Conservation (phyloP, 2,329 filamentous ascomycete genomes). For the Endoconidiophora laricicola region DNA sequence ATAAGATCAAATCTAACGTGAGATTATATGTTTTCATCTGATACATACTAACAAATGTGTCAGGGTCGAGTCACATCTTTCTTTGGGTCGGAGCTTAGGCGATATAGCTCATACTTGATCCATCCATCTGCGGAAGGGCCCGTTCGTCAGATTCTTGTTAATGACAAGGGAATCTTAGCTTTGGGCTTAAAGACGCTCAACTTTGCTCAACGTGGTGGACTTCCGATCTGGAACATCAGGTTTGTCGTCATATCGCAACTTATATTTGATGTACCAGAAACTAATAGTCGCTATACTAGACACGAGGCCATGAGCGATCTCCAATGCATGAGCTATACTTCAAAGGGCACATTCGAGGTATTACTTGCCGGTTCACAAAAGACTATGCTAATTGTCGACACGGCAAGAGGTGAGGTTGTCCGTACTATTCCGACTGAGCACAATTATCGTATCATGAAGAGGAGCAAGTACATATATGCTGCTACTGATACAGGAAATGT, state of each 20-base stretch:
- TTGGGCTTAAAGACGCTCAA: constrained; percentile 72
- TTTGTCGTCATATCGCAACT: constrained; percentile 25
- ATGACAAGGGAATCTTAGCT: constrained; percentile 79
- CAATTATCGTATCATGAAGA: constrained; percentile 84
- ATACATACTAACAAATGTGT: background rate
- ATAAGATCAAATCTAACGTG: background rate
- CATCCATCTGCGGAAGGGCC: constrained; percentile 58
- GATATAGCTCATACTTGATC: constrained; percentile 79
- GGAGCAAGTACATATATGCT: constrained; percentile 77
- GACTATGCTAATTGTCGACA: constrained; percentile 62
- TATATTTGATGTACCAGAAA: background rate
- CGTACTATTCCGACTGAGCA: constrained; percentile 55
- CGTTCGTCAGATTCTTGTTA: constrained; percentile 78
- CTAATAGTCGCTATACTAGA: background rate
- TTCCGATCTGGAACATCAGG: constrained; percentile 76
- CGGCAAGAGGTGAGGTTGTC: constrained; percentile 52
- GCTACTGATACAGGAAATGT: constrained; percentile 70
- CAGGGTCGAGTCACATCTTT: constrained; percentile 83
- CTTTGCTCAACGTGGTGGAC: constrained; percentile 67
- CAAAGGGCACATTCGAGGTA: constrained; percentile 66
- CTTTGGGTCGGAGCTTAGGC: constrained; percentile 66
- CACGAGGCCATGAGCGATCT: constrained; percentile 48
- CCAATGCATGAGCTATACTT: constrained; percentile 89
- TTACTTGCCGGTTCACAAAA: constrained; percentile 76
- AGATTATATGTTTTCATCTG: background rate